phyloP scores from a whole-genome alignment of 768 basidiomycete species.

The Lepiota brunneoincarnata region DNA sequence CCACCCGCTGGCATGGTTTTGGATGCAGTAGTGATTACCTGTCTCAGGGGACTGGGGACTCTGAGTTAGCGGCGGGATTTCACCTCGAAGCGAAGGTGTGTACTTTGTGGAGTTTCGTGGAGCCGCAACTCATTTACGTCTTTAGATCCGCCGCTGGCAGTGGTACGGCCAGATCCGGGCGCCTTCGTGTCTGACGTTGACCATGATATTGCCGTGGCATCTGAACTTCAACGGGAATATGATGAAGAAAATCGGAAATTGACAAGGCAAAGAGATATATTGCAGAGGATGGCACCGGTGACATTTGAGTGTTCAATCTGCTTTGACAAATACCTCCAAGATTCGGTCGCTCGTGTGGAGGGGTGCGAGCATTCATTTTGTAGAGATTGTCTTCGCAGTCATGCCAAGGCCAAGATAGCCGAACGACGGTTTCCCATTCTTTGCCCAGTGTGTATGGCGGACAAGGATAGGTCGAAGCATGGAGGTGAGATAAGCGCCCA shows the following conservation, averaged over 20 bases:
- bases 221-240: constrained; percentile 6
- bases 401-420: constrained; percentile 1
- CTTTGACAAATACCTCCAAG: constrained; percentile 40
- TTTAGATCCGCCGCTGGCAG: too few relatives aligned
- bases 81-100: too few relatives aligned
- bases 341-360: constrained; percentile 35
- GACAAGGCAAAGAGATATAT: background rate
- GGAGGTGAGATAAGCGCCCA: constrained; percentile 8
- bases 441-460: constrained; percentile 1
- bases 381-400: constrained; percentile 5
- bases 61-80: too few relatives aligned
- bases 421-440: constrained; percentile 8
- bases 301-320: constrained; percentile 46
- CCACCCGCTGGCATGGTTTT: too few relatives aligned
- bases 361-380: constrained; percentile 34
- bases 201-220: background rate
- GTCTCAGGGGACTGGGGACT: too few relatives aligned
- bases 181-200: background rate
- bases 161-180: too few relatives aligned
- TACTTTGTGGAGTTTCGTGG: too few relatives aligned
- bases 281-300: background rate
- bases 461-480: background rate
- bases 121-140: too few relatives aligned
- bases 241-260: constrained; percentile 2
- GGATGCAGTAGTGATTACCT: too few relatives aligned